phyloP scores from a whole-genome alignment of 2,329 filamentous ascomycete species.

The Sporothrix dimorphospora region DNA sequence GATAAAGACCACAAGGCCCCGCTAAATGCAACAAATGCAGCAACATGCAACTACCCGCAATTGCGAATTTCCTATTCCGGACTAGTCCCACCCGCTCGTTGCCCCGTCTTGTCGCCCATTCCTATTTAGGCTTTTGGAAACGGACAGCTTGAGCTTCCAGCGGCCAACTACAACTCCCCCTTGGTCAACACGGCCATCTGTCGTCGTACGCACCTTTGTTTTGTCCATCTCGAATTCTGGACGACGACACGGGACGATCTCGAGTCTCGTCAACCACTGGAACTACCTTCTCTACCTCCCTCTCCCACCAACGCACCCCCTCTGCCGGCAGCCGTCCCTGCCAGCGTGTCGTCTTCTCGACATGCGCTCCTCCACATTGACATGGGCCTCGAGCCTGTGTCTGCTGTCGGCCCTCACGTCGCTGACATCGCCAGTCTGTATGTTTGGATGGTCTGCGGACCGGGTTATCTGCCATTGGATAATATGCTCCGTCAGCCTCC shows the following conservation, averaged over 20 bases:
- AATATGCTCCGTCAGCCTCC: too few relatives aligned
- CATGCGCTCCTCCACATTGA: slow-evolving; percentile 55
- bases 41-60: neutral
- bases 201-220: neutral
- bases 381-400: slow-evolving; percentile 67
- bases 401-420: slow-evolving; percentile 61
- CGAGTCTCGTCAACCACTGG: slow-evolving; percentile 11
- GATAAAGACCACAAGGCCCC: neutral
- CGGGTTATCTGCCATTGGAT: too few relatives aligned
- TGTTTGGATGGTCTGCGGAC: neutral
- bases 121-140: slow-evolving; percentile 33
- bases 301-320: neutral
- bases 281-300: neutral
- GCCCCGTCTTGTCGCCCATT: slow-evolving; percentile 11
- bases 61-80: neutral
- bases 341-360: slow-evolving; percentile 26
- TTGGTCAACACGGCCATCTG: slow-evolving; percentile 9
- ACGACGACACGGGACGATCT: neutral
- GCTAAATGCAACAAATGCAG: neutral
- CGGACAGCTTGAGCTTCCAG: slow-evolving; percentile 37
- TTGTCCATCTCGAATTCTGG: slow-evolving; percentile 2
- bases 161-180: neutral
- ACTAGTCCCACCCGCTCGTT: neutral
- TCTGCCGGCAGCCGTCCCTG: slow-evolving; percentile 17
- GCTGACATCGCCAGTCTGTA: slow-evolving; percentile 59